Base-by-base conservation (phyloP, 164 flowering plant genomes). In the grape (Vitis vinifera) region DNA sequence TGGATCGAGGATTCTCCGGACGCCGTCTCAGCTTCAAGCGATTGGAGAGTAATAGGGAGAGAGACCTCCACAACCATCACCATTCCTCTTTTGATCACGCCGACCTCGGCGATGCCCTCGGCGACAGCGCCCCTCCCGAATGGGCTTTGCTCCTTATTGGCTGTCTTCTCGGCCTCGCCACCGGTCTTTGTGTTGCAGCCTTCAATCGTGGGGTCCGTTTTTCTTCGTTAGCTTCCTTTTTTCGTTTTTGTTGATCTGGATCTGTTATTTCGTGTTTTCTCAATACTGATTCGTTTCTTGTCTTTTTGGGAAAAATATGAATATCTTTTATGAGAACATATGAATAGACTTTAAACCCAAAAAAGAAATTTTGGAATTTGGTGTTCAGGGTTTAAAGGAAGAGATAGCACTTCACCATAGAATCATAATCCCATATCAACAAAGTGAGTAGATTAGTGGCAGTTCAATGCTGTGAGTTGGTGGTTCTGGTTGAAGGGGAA, bases 81-180 rank as follows among this genome's bases (percentile, higher is more conserved):
- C 49, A 52, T 60, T 2, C 17, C 66, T 12, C 71, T 56, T 68
- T 27, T 53, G 37, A 53, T 16, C 70, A 23, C 9, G 72, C 30
- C 17, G 73, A 27, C 9, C 77, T 65, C 2, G 78, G 73, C 13
- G 91, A 93, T 69, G 79, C 67, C 2, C 82, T 89, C 6, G 90
- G 72, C 7, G 96, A 91, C 17, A 81, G 84, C 53, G 97, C 97
- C 1, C 98, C 99, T 10, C 99, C 99, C 0, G 99, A 96, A 71
- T 96, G 99, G 99, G 98, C 91, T 10, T 78, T 96, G 83, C 85
- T 96, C 17, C 89, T 96, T 8, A 74, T 96, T 37, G 97, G 98
- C 31, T 96, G 99, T 75, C 88, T 96, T 59, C 89, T 96, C n/a
- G 98, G 99, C 48, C 86, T 96, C 69, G 95, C 98, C 37, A 90